Conservation (phyloP, 129 eudicot genomes). For the Logfia minima region DNA sequence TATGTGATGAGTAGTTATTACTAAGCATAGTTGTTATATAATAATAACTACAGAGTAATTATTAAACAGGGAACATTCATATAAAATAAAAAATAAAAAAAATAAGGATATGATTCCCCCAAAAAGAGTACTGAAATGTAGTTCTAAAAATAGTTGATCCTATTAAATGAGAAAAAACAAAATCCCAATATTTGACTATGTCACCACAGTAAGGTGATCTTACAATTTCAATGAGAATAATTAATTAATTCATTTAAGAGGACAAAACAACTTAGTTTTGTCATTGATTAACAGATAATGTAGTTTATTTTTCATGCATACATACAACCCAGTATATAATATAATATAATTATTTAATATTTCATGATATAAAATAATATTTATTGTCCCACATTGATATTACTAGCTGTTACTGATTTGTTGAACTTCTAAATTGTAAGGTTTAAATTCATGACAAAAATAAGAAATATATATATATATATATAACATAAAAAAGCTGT, state of each 20-base stretch:
- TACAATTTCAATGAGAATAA: constrained; percentile 18
- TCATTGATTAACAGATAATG: not conserved
- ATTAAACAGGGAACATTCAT: not conserved
- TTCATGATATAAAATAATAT: too few relatives aligned
- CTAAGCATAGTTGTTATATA: not conserved
- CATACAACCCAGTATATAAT: not conserved
- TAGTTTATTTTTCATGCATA: not conserved
- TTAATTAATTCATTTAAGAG: not conserved
- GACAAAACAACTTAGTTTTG: not conserved
- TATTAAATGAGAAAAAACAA: not conserved
- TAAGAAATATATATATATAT: not conserved
- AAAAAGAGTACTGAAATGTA: constrained; percentile 6
- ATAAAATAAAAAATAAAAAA: too few relatives aligned
- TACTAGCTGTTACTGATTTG: not conserved
- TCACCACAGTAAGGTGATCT: constrained; percentile 12
- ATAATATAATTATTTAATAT: too few relatives aligned
- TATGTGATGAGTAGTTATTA: not conserved
- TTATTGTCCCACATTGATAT: not conserved
- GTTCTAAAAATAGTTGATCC: constrained; percentile 9
- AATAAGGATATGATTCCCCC: constrained; percentile 12
- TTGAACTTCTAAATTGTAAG: not conserved
- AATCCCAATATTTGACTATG: constrained; percentile 23
- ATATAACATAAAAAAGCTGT: not conserved
- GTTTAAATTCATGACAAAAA: not conserved
- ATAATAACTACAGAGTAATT: too few relatives aligned